Evolutionary conservation across 2,329 filamentous ascomycete species (phyloP), one percentile per base, ranked within the genome.

Genomic region (Westerdykella aurantiaca): DNA sequence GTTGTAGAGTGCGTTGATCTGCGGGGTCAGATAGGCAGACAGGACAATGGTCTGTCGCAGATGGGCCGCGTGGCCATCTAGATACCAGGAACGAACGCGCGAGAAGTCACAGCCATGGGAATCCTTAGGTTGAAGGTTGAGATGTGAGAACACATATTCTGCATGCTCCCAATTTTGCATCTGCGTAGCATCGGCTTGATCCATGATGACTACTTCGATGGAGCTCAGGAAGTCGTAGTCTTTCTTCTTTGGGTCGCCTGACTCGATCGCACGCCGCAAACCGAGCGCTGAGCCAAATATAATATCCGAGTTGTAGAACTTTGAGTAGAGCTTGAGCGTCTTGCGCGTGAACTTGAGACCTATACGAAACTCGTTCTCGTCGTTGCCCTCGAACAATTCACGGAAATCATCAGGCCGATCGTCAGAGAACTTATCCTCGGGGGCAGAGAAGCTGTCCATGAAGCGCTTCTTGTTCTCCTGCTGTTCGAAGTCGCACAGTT

Each of bases 101-200:
- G 85, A 87, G 64, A 97, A 95, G 71, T 98, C 93, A 59, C 88
- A 95, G 52, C 86, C 90, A 66, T 96, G 90, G 1, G 88, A 80
- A 56, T 95, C 87, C 60, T 85, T 88, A 31, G 93, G 91, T 58
- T 95, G 88, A 17, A 86, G 76, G 65, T 98, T 98, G 49, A 98
- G 78, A 64, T 95, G 88, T 50, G 88, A 82, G 60, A 97, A 90
- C 56, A 96, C 86, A 64, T 86, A 87, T 65, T 94, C 87, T 48
- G 96, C 80, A 63, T 98, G 91, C 60, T 96, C 89, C 90, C 91
- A 97, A 66, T 95, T 97, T 67, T 98, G 93, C 89, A 96, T 96
- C 7, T 95, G 79, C 34, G 96, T 79, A 0, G 89, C 89, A 67
- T 97, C 90, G 11, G 88, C 85, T 68, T 97, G 90, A 65, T 98